Evolutionary conservation across 2,329 filamentous ascomycete genomes (phyloP).

Genomic region (Fusarium paranaense): DNA sequence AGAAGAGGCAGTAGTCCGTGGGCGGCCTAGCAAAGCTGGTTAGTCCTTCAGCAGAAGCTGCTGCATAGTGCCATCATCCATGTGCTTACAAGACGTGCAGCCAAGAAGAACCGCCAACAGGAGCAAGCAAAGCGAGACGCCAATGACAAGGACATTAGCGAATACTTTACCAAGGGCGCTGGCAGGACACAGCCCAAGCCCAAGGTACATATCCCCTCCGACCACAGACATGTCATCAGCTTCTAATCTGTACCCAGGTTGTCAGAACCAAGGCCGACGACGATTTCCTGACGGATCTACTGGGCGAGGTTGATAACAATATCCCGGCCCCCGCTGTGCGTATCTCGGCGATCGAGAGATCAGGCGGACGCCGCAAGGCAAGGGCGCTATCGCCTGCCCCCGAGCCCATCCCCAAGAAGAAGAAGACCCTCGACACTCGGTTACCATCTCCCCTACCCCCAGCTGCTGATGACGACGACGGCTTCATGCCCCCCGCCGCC

Average conservation of each 20-base stretch:
- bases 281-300: slow-evolving; percentile 84
- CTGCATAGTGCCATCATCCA: neutral
- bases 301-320: slow-evolving; percentile 90
- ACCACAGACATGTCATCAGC: no score
- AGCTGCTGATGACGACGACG: slow-evolving; percentile 65
- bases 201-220: slow-evolving; percentile 69
- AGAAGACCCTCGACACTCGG: slow-evolving; percentile 63
- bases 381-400: slow-evolving; percentile 83
- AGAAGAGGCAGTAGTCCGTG: slow-evolving; percentile 52
- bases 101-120: slow-evolving; percentile 89
- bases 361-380: slow-evolving; percentile 80
- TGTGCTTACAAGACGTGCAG: slow-evolving; percentile 54
- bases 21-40: slow-evolving; percentile 65
- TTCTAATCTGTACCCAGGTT: slow-evolving; percentile 60
- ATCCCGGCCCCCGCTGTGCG: slow-evolving; percentile 65
- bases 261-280: slow-evolving; percentile 88
- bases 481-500: slow-evolving; percentile 60
- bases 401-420: slow-evolving; percentile 66
- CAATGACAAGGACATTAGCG: slow-evolving; percentile 91
- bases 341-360: slow-evolving; percentile 73
- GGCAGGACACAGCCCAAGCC: slow-evolving; percentile 76
- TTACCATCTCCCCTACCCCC: slow-evolving; percentile 60
- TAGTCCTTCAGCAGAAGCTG: slow-evolving; percentile 37
- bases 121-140: slow-evolving; percentile 87
- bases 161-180: slow-evolving; percentile 84